phyloP scores from a whole-genome alignment of 2,329 filamentous ascomycete genomes.

The Zarea fungicola region DNA sequence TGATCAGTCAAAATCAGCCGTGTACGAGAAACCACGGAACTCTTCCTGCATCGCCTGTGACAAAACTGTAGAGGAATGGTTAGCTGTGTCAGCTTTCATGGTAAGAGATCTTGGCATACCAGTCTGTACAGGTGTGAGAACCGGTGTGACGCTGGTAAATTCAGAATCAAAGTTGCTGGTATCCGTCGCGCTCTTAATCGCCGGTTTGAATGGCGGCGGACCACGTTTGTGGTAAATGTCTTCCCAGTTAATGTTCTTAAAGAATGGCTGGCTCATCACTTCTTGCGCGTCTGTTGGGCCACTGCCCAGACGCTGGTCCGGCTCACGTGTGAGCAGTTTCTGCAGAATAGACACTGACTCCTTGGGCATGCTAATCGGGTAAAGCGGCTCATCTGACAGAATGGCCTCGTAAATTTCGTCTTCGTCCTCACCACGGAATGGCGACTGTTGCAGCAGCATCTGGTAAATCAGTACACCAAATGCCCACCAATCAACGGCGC shows the following conservation, averaged over 20 bases:
- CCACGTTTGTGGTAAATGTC: constrained; percentile 96
- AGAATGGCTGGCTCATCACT: constrained; percentile 98
- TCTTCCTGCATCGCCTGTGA: constrained; percentile 99
- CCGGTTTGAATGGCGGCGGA: constrained; percentile 80
- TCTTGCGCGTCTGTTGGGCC: constrained; percentile 97
- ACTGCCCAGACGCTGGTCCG: constrained; percentile 85
- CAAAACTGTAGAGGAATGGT: constrained; percentile 56
- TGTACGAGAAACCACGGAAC: constrained; percentile 98
- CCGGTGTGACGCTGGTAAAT: constrained; percentile 96
- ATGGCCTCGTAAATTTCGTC: constrained; percentile 99
- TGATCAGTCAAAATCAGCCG: constrained; percentile 73
- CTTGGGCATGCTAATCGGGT: constrained; percentile 97
- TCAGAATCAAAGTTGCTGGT: constrained; percentile 99
- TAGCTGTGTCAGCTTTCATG: background rate
- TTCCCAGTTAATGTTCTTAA: constrained; percentile 97
- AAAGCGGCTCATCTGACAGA: constrained; percentile 91
- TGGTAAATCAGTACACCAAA: constrained; percentile 99
- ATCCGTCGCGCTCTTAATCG: constrained; percentile 87
- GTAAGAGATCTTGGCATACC: constrained; percentile 55
- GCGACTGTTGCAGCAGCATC: constrained; percentile 98
- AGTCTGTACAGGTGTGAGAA: constrained; percentile 93
- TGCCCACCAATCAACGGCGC: constrained; percentile 98
- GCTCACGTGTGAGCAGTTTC: constrained; percentile 92
- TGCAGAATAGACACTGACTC: constrained; percentile 97
- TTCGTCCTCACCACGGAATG: constrained; percentile 97